Percentiles rank a stretch among this genome's conserved stretches.
Evolutionary conservation across 2,329 filamentous ascomycete species (phyloP).

Genomic region (Ophiostoma quercus): DNA sequence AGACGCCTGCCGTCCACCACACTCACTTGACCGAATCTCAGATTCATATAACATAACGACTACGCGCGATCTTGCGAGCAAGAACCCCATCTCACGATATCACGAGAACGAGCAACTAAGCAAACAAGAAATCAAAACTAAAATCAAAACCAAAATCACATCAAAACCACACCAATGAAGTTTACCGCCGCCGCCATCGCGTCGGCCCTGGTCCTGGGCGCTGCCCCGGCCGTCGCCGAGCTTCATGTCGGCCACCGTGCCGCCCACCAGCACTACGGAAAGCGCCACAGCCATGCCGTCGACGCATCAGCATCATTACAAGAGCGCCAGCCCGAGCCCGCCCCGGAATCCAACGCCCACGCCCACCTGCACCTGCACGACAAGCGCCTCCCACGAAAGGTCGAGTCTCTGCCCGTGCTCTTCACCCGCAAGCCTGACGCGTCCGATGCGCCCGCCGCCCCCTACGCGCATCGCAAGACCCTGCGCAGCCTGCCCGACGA

Average conservation of each 20-base stretch:
- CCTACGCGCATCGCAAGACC: conserved; percentile 1
- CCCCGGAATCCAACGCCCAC: conserved; percentile 16
- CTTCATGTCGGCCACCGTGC: conserved; percentile 35
- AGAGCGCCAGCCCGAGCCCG: conserved; percentile 22
- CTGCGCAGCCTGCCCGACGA: conserved; percentile 33
- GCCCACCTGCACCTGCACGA: conserved; percentile 25
- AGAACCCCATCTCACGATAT: conserved; percentile 8
- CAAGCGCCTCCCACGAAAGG: conserved; percentile 22
- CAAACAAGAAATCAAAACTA: not conserved
- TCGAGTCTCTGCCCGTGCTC: conserved; percentile 19
- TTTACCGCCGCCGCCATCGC: conserved; percentile 46
- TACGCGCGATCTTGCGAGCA: conserved; percentile 11
- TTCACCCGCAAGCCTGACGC: not conserved
- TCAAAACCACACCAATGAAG: conserved; percentile 43
- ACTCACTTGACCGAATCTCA: not conserved
- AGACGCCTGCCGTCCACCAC: conserved; percentile 8
- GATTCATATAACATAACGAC: not conserved
- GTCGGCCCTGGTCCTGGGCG: conserved; percentile 46
- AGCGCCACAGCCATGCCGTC: conserved; percentile 32
- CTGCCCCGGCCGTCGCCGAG: conserved; percentile 37
- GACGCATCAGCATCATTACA: conserved; percentile 17
- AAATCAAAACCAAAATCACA: not conserved
- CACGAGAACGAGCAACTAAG: not conserved
- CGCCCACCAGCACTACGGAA: conserved; percentile 10
- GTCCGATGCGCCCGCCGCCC: not conserved